A percentile compares a stretch with the other conserved stretches of the same genome.
phyloP scores from a whole-genome alignment of 495 filamentous ascomycete genomes.

The Tuber calosporum region DNA sequence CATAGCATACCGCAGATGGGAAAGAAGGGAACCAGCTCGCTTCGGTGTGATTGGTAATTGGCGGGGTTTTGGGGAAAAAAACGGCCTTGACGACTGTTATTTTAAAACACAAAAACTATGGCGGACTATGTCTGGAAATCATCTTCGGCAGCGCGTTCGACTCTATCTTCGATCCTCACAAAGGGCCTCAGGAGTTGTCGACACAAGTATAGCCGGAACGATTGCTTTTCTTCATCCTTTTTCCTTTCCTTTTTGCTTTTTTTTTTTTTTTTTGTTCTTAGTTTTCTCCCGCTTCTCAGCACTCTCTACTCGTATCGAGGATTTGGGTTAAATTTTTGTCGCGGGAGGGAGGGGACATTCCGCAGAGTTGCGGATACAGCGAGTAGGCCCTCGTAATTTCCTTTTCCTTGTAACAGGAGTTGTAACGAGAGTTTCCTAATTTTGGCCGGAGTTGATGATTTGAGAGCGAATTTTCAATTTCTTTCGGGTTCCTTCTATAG shows the following conservation, averaged over 20 bases:
- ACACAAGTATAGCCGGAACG: neutral
- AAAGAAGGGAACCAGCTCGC: neutral
- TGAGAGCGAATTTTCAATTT: neutral
- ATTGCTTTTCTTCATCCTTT: neutral
- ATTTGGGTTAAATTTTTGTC: conserved; percentile 3
- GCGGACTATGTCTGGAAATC: neutral
- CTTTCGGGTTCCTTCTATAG: neutral
- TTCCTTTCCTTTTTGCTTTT: neutral
- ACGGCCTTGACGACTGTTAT: neutral
- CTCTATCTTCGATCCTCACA: neutral
- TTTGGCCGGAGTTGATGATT: neutral
- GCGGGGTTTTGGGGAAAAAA: neutral
- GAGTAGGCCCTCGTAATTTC: neutral
- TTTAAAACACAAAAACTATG: neutral
- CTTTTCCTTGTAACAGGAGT: too few relatives aligned
- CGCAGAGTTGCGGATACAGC: neutral
- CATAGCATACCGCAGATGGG: neutral
- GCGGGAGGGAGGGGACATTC: neutral
- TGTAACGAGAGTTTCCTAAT: neutral
- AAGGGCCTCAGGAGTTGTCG: neutral
- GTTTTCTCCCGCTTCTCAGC: neutral
- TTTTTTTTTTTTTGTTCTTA: neutral
- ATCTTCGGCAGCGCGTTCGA: neutral
- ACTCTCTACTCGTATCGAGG: neutral
- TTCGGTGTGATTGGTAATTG: neutral